Percentiles rank a stretch among this genome's conserved stretches.
Evolutionary conservation across 176 grass and related monocot species (phyloP).

Genomic region (Oryza coarctata): DNA sequence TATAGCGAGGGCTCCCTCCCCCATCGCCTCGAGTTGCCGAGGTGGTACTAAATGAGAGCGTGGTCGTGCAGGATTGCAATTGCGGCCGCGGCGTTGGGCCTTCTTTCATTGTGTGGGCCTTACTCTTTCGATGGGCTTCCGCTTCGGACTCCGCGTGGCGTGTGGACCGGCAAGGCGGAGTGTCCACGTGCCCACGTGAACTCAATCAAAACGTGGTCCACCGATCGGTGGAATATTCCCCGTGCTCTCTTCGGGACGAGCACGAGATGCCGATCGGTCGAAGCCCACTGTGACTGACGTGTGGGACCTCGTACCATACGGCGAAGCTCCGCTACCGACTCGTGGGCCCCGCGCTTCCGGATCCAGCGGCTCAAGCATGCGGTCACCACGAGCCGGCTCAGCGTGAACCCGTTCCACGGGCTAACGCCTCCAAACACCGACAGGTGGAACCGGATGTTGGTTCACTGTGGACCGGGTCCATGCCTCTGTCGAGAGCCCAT

Average conservation of each 20-base stretch:
- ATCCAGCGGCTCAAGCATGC: neutral
- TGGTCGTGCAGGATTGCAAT: neutral
- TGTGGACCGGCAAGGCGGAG: neutral
- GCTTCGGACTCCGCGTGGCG: no score
- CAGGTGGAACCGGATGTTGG: neutral
- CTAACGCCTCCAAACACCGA: neutral
- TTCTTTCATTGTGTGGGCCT: neutral
- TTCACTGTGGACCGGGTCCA: slow-evolving; percentile 3
- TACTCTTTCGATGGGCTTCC: neutral
- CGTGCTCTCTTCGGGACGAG: neutral
- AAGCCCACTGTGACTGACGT: neutral
- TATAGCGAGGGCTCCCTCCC: neutral
- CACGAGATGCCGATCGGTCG: neutral
- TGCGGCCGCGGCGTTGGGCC: neutral
- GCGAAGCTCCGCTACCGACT: neutral
- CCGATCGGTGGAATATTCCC: neutral
- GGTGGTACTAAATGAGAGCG: neutral
- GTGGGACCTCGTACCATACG: neutral
- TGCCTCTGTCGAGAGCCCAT: neutral
- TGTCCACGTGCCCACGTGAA: neutral
- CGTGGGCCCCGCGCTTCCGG: neutral
- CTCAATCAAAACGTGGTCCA: neutral
- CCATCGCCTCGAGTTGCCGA: neutral
- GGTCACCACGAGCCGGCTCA: neutral
- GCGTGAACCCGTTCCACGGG: neutral